Evolutionary conservation across 108 stramenopile species (phyloP), one percentile per base, ranked within the genome.

Genomic region (Chaetoceros muelleri): DNA sequence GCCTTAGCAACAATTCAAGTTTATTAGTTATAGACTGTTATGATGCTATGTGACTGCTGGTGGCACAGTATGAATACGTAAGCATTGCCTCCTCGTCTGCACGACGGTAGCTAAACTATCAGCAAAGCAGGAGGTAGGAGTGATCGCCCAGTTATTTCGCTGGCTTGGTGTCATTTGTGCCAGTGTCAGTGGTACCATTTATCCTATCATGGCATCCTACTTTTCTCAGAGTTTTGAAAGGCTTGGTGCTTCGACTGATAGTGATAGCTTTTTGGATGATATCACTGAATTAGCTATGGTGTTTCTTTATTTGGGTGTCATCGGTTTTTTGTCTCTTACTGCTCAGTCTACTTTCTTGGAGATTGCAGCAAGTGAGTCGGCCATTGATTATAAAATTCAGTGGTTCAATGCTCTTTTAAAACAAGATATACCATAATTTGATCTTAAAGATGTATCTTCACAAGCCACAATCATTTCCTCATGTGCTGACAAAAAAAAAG

Each of bases 371-470:
- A 25, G 51, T 1, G 69, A 71, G 7, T 74, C 71, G 73, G 64
- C 77, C 3, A 29, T 49, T 2, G 58, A 49, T 3, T 19, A 74
- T 22, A 70, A 79, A 13, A 52, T 69, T 28, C 34, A 66, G 24
- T 84, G 82, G 82, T 82, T 88, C 58, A 2, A 66, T 2, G 67
- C 82, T 1, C 51, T 88, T 56, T 59, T 88, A 48, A 54, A 75
- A 17, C 82, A 88, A 53, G 87, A 88, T 57, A 30, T 64, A 28
- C 71, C 79, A 23, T 88, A 66, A 50, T 78, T 76, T 64, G 87
- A 84, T 53, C 58, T 76, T 23, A 51, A 72, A 46, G 76, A 80
- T 25, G 68, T 78, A 0, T 46, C 70, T n/a, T n/a, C n/a, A n/a
- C n/a, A n/a, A n/a, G n/a, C n/a, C n/a, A n/a, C n/a, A n/a, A n/a